Evolutionary conservation across 441 rosid species (phyloP).

Genomic region (Populus trichocarpa): DNA sequence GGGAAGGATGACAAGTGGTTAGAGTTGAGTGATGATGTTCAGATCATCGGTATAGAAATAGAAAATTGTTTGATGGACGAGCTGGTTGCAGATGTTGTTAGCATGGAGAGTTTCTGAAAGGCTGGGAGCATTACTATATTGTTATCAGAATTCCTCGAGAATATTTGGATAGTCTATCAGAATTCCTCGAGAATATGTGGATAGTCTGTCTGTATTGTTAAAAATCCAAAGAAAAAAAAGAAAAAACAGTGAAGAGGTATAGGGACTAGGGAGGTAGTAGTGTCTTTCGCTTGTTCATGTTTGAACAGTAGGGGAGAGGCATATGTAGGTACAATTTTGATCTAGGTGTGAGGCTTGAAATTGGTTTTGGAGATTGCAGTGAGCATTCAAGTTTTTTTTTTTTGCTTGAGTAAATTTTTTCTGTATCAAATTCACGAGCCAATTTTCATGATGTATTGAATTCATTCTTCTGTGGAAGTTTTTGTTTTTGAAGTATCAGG

Average conservation of each 20-base stretch:
- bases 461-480: background rate
- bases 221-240: background rate
- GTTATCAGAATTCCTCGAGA: background rate
- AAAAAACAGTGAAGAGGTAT: background rate
- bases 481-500: background rate
- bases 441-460: background rate
- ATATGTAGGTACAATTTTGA: constrained; percentile 25
- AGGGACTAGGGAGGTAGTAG: background rate
- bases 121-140: background rate
- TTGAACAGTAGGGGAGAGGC: constrained; percentile 1
- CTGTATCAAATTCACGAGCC: background rate
- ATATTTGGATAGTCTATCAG: background rate
- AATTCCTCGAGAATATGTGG: constrained; percentile 1
- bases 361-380: background rate
- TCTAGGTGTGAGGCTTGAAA: constrained; percentile 16
- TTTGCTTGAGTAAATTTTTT: background rate
- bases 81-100: constrained; percentile 53
- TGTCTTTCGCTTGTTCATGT: background rate
- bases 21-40: constrained; percentile 54
- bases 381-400: background rate
- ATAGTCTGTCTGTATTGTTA: background rate
- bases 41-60: constrained; percentile 53
- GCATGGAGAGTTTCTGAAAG: constrained; percentile 29
- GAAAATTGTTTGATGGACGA: constrained; percentile 66
- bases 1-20: constrained; percentile 52